Conservation (phyloP, 306 rosid species). For the Dicorynia guianensis region DNA sequence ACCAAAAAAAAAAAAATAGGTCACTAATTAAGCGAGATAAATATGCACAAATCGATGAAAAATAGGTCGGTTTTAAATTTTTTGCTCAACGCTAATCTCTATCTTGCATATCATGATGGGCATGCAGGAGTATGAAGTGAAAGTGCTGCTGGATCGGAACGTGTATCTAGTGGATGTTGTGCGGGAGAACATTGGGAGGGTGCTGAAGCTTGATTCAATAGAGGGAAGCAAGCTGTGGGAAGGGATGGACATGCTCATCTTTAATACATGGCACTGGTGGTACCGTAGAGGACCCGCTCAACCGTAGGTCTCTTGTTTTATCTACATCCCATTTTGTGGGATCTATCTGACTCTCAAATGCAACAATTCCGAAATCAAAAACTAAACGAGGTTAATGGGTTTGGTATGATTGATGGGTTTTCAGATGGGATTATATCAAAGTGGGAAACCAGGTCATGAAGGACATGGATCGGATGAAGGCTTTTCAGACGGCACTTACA, state of each 20-base stretch:
- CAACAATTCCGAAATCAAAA: no score
- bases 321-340: neutral
- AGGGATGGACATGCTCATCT: constrained; percentile 71
- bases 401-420: neutral
- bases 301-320: constrained; percentile 61
- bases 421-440: constrained; percentile 86
- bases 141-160: constrained; percentile 84
- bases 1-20: no score
- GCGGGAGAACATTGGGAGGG: constrained; percentile 67
- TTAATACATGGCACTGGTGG: constrained; percentile 99
- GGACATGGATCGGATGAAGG: constrained; percentile 87
- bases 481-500: constrained; percentile 75
- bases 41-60: no score
- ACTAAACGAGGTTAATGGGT: neutral
- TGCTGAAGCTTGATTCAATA: constrained; percentile 83
- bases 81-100: no score
- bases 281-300: constrained; percentile 87
- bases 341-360: no score
- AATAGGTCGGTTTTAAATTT: no score
- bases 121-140: constrained; percentile 69
- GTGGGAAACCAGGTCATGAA: constrained; percentile 50
- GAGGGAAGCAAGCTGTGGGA: constrained; percentile 70
- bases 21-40: no score
- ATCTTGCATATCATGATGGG: no score
- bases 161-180: constrained; percentile 83